These are phyloP conservation scores for Rhynchosporium agropyri DNA, from an alignment of 2,329 filamentous ascomycete species.

Conservation along the genomic window DNA sequence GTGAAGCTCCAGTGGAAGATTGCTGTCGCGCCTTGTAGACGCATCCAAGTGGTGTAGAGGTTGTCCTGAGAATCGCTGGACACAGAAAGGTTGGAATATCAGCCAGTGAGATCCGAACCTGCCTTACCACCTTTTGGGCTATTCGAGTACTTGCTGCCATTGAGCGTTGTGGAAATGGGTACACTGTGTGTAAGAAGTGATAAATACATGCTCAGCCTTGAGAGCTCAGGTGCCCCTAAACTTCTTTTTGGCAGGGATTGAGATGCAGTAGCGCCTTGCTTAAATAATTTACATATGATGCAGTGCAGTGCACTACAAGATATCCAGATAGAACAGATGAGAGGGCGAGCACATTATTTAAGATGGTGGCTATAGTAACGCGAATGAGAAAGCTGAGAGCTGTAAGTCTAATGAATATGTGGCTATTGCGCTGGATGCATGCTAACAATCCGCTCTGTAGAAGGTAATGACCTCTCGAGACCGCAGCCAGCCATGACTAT, in stretches of 20 bases:
- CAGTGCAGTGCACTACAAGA: constrained; percentile 9
- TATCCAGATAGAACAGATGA: not conserved
- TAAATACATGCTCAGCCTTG: not conserved
- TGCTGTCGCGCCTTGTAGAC: constrained; percentile 11
- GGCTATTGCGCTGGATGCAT: constrained; percentile 6
- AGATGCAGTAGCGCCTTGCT: constrained; percentile 32
- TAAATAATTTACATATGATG: constrained; percentile 34
- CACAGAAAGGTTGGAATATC: constrained; percentile 54
- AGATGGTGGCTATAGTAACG: constrained; percentile 61
- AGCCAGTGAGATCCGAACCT: constrained; percentile 28
- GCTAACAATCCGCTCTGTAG: constrained; percentile 41
- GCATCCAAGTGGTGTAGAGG: constrained; percentile 15
- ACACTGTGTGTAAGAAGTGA: too few species aligned
- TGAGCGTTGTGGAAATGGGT: not conserved
- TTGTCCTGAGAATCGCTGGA: constrained; percentile 44
- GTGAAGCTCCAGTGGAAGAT: constrained; percentile 19
- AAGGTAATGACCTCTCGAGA: constrained; percentile 45
- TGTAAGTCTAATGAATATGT: constrained; percentile 53
- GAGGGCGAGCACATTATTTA: constrained; percentile 31
- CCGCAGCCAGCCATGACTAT: not conserved
- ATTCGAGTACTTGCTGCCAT: constrained; percentile 31
- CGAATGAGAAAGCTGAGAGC: constrained; percentile 74
- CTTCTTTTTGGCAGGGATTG: constrained; percentile 35
- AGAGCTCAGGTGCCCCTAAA: constrained; percentile 18
- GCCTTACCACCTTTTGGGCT: constrained; percentile 27